Evolutionary conservation across 2,329 filamentous ascomycete genomes (phyloP).

Genomic region (Venturia oleaginea): DNA sequence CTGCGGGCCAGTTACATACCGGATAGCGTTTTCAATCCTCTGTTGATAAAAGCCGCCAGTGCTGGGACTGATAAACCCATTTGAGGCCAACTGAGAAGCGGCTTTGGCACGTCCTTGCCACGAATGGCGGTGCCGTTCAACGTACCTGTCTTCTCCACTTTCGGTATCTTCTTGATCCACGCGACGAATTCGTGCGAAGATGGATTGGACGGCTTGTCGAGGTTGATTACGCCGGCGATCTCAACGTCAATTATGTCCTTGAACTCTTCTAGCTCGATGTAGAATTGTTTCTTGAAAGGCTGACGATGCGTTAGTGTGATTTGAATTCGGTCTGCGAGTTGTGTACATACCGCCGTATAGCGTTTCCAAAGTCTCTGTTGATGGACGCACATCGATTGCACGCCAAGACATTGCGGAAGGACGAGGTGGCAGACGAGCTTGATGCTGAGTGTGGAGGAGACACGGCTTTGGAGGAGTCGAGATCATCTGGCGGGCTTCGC

Average conservation of each 20-base stretch:
- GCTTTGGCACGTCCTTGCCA: slow-evolving; percentile 58
- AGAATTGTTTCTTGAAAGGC: slow-evolving; percentile 88
- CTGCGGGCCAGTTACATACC: too few relatives aligned
- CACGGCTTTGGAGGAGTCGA: neutral
- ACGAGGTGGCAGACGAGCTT: slow-evolving; percentile 21
- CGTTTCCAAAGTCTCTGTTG: too few relatives aligned
- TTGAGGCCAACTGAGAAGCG: slow-evolving; percentile 93
- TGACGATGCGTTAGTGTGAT: slow-evolving; percentile 28
- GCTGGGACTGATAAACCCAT: slow-evolving; percentile 83
- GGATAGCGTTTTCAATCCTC: too few relatives aligned
- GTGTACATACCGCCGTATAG: too few relatives aligned
- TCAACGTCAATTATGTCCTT: slow-evolving; percentile 77
- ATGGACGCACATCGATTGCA: slow-evolving; percentile 66
- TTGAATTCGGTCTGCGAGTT: too few relatives aligned
- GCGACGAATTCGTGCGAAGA: slow-evolving; percentile 98
- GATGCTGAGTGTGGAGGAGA: neutral
- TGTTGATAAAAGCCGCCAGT: slow-evolving; percentile 42
- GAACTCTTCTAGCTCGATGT: slow-evolving; percentile 80
- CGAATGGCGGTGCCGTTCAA: slow-evolving; percentile 65
- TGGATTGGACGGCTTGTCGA: slow-evolving; percentile 95
- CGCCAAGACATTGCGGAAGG: slow-evolving; percentile 60
- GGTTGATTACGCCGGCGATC: slow-evolving; percentile 91
- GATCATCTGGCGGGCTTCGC: neutral
- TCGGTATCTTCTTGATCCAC: slow-evolving; percentile 96
- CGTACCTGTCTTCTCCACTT: slow-evolving; percentile 93